These are phyloP conservation scores for Phytophthora litchii DNA, from an alignment of 352 stramenopile genomes.

Conservation along the genomic window DNA sequence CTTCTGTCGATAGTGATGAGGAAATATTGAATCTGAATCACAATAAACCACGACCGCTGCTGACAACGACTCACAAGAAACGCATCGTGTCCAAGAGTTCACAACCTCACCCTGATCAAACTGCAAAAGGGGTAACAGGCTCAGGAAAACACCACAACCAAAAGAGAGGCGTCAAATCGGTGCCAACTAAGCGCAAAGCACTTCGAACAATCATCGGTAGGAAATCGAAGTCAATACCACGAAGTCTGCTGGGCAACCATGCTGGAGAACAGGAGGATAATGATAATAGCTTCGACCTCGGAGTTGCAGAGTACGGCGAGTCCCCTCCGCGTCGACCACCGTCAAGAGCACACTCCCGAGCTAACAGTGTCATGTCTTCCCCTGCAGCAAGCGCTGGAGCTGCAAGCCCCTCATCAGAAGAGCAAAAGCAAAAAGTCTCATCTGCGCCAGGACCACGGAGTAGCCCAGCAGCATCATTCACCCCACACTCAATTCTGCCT, in stretches of 20 bases:
- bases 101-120: no score
- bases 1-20: conserved; percentile 4
- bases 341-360: conserved; percentile 22
- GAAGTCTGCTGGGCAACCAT: conserved; percentile 12
- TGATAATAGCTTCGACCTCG: conserved; percentile 34
- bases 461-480: neutral
- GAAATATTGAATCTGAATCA: neutral
- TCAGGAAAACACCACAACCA: neutral
- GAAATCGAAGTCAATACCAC: conserved; percentile 23
- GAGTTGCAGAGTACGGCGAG: conserved; percentile 24
- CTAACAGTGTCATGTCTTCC: conserved; percentile 24
- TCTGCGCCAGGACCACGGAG: neutral
- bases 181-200: neutral
- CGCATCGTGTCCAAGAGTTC: conserved; percentile 6
- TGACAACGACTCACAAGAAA: conserved; percentile 33
- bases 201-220: conserved; percentile 7
- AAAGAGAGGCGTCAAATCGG: neutral
- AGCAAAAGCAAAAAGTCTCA: conserved; percentile 7
- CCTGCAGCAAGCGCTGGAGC: conserved; percentile 15
- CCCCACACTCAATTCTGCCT: conserved; percentile 13
- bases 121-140: neutral
- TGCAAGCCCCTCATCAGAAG: conserved; percentile 8
- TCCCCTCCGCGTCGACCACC: conserved; percentile 36
- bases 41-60: conserved; percentile 25
- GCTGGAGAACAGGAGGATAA: conserved; percentile 13